These are phyloP conservation scores for Inga laurina DNA, from an alignment of 306 rosid species.

Conservation along the genomic window DNA sequence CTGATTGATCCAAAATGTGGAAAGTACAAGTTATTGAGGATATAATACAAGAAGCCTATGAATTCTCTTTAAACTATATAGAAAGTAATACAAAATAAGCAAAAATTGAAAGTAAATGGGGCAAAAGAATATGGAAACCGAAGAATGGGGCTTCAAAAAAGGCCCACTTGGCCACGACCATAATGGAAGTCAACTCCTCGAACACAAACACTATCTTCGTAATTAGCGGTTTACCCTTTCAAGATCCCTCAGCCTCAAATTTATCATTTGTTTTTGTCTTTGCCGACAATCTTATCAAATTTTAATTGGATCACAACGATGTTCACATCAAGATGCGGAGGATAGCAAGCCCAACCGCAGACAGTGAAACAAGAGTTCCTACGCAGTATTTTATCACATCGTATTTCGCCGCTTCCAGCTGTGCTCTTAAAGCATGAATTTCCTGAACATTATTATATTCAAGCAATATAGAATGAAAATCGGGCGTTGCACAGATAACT, in stretches of 20 bases:
- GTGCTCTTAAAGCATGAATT: slow-evolving; percentile 83
- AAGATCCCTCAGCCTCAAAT: slow-evolving; percentile 3
- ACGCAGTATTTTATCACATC: slow-evolving; percentile 97
- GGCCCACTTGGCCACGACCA: slow-evolving; percentile 5
- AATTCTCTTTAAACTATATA: background rate
- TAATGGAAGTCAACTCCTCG: background rate
- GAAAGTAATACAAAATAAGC: background rate
- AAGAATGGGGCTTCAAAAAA: slow-evolving; percentile 14
- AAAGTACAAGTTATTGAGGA: background rate
- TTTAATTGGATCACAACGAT: slow-evolving; percentile 23
- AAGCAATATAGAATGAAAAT: background rate
- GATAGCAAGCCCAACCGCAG: slow-evolving; percentile 95
- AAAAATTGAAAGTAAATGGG: slow-evolving; percentile 1
- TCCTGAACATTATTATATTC: slow-evolving; percentile 54
- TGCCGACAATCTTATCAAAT: slow-evolving; percentile 6
- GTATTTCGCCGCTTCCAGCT: slow-evolving; percentile 93
- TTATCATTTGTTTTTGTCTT: background rate
- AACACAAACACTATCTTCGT: slow-evolving; percentile 15
- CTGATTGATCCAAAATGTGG: background rate
- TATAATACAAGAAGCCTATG: background rate
- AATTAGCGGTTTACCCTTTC: slow-evolving; percentile 18
- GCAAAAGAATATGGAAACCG: background rate
- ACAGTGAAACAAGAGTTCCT: slow-evolving; percentile 93
- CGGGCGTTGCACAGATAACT: background rate
- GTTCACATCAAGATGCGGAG: slow-evolving; percentile 76